Percentiles rank a stretch among this genome's conserved stretches.
phyloP scores from a whole-genome alignment of 768 basidiomycete genomes.

The Hirschioporus abietinus region DNA sequence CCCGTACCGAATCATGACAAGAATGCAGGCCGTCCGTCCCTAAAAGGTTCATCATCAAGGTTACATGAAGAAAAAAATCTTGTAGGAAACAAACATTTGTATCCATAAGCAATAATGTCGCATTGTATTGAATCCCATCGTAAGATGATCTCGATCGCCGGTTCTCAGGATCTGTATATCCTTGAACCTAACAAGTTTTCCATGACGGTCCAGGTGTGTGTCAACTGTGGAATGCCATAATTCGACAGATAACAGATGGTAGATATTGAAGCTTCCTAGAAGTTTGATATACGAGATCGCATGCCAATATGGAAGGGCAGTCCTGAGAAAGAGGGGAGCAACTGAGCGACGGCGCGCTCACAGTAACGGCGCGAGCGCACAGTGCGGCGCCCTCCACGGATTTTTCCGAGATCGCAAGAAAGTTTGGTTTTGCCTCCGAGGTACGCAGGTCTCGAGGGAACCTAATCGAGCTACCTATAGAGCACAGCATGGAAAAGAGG shows the following conservation, averaged over 20 bases:
- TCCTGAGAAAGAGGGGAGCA: neutral
- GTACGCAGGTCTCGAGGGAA: no score
- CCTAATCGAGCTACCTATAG: no score
- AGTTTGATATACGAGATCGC: neutral
- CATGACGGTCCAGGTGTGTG: neutral
- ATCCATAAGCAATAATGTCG: neutral
- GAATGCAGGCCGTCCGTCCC: neutral
- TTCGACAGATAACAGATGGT: neutral
- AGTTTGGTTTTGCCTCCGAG: neutral
- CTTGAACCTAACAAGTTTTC: neutral
- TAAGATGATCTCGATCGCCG: neutral
- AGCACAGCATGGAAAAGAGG: neutral
- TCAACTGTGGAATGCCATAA: neutral
- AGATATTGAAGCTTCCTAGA: neutral
- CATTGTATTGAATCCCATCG: neutral
- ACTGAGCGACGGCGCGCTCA: neutral
- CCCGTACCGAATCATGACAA: neutral
- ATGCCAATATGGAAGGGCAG: neutral
- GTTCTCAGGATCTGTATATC: neutral
- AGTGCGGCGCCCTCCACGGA: neutral
- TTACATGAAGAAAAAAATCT: neutral
- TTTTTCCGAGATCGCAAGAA: neutral
- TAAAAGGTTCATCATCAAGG: neutral
- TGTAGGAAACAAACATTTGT: neutral
- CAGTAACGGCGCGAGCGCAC: neutral